Conservation (phyloP, 148 eudicot genomes). For the Dianthus caryophyllus region DNA sequence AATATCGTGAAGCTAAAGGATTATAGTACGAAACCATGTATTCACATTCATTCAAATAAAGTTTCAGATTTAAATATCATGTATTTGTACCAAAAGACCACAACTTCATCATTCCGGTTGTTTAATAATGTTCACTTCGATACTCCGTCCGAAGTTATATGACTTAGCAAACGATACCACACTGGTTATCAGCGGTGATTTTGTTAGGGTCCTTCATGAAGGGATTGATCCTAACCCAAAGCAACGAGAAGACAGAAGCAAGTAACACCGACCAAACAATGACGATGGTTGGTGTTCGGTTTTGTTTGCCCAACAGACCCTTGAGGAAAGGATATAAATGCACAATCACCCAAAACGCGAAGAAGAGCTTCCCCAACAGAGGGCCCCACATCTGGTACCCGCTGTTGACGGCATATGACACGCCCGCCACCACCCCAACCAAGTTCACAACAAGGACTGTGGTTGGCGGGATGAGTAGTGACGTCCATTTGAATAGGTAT, state of each 20-base stretch:
- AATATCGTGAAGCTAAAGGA: too few relatives aligned
- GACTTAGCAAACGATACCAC: slow-evolving; percentile 51
- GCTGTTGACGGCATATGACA: slow-evolving; percentile 64
- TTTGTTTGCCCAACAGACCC: slow-evolving; percentile 74
- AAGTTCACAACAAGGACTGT: slow-evolving; percentile 64
- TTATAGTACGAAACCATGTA: too few relatives aligned
- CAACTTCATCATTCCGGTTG: too few relatives aligned
- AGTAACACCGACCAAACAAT: slow-evolving; percentile 79
- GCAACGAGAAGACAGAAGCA: slow-evolving; percentile 76
- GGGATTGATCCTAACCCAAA: slow-evolving; percentile 82
- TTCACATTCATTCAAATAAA: slow-evolving; percentile 8
- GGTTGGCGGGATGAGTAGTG: slow-evolving; percentile 79
- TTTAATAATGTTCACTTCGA: slow-evolving; percentile 1
- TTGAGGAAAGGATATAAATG: slow-evolving; percentile 87
- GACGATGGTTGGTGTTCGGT: slow-evolving; percentile 78
- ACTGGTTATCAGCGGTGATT: slow-evolving; percentile 35
- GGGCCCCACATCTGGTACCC: slow-evolving; percentile 93
- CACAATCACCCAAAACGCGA: slow-evolving; percentile 74
- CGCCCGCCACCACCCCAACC: slow-evolving; percentile 80
- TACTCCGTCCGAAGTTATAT: background rate
- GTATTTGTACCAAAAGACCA: slow-evolving; percentile 12
- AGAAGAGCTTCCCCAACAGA: slow-evolving; percentile 74
- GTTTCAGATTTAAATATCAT: background rate
- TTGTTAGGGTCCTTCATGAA: slow-evolving; percentile 40
- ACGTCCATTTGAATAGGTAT: slow-evolving; percentile 73